Percentiles rank a stretch among this genome's conserved stretches.
Conservation (phyloP, 1,284 basidiomycete genomes). For the Taiwanofungus camphoratus region DNA sequence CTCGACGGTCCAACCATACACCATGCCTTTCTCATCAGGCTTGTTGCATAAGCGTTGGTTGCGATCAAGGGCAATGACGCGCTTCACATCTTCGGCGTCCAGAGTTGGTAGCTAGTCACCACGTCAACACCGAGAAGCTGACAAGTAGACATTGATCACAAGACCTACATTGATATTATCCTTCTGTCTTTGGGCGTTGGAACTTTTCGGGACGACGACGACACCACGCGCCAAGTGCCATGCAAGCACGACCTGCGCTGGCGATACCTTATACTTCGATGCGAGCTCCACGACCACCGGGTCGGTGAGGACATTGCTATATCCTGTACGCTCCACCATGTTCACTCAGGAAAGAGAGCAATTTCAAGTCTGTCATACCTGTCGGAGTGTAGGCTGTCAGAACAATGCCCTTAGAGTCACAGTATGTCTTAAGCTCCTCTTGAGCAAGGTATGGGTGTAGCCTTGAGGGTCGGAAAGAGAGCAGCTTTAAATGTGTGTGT, state of each 20-base stretch:
- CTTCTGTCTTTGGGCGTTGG: slow-evolving; percentile 34
- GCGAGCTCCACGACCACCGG: slow-evolving; percentile 37
- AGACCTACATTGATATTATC: slow-evolving; percentile 37
- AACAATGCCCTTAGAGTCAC: slow-evolving; percentile 51
- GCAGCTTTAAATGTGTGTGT: slow-evolving; percentile 27
- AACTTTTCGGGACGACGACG: slow-evolving; percentile 37
- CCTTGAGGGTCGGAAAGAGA: slow-evolving; percentile 28
- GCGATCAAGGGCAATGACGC: slow-evolving; percentile 52
- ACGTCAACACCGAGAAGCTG: slow-evolving; percentile 10
- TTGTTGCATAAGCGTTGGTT: slow-evolving; percentile 30
- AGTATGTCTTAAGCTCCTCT: slow-evolving; percentile 51
- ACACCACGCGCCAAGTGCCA: slow-evolving; percentile 41
- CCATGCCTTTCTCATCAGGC: slow-evolving; percentile 29
- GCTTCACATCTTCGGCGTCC: slow-evolving; percentile 37
- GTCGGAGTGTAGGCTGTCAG: slow-evolving; percentile 67
- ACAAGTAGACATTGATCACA: slow-evolving; percentile 7
- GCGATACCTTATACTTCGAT: slow-evolving; percentile 35
- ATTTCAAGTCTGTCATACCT: slow-evolving; percentile 29
- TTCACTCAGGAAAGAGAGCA: background rate
- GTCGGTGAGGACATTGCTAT: slow-evolving; percentile 35
- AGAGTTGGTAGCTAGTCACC: slow-evolving; percentile 36
- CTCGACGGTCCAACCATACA: slow-evolving; percentile 46
- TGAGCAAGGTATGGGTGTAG: slow-evolving; percentile 55
- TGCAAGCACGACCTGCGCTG: slow-evolving; percentile 37
- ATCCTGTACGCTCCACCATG: slow-evolving; percentile 26